Evolutionary conservation across 1,284 basidiomycete genomes (phyloP).

Genomic region (Trametes hirsuta): DNA sequence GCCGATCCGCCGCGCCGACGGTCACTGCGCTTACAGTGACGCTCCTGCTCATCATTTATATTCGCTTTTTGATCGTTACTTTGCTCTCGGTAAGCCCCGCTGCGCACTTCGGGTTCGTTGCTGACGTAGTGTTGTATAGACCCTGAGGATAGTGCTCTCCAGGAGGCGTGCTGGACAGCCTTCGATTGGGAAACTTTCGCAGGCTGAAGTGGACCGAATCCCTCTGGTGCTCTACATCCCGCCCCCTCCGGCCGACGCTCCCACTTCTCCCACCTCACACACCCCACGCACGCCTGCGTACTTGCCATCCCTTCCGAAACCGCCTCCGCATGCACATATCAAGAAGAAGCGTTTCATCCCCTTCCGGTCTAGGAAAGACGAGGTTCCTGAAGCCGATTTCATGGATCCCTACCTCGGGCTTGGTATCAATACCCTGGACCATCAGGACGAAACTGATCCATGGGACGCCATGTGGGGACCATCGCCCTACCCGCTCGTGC

Average conservation of each 20-base stretch:
- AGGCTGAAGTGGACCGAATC: constrained; percentile 67
- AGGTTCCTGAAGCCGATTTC: neutral
- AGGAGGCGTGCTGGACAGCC: constrained; percentile 35
- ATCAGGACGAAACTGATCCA: constrained; percentile 30
- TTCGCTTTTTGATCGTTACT: constrained; percentile 66
- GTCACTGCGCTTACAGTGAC: constrained; percentile 77
- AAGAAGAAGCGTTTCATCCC: constrained; percentile 51
- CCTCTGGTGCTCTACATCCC: constrained; percentile 81
- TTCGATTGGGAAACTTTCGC: constrained; percentile 64
- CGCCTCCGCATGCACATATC: constrained; percentile 33
- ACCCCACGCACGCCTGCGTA: constrained; percentile 42
- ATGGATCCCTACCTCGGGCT: neutral
- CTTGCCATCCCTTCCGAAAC: constrained; percentile 42
- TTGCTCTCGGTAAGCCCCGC: constrained; percentile 44
- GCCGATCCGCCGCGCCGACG: constrained; percentile 65
- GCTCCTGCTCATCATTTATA: constrained; percentile 69
- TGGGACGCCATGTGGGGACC: constrained; percentile 36
- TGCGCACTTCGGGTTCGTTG: neutral
- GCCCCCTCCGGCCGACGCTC: constrained; percentile 54
- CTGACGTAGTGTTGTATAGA: neutral
- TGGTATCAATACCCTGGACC: neutral
- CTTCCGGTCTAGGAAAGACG: constrained; percentile 21
- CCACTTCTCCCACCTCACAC: constrained; percentile 38
- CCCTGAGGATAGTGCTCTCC: constrained; percentile 65
- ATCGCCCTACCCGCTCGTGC: constrained; percentile 53